Base-by-base conservation (phyloP, 345 rosid species). In the Nephelium lappaceum region DNA sequence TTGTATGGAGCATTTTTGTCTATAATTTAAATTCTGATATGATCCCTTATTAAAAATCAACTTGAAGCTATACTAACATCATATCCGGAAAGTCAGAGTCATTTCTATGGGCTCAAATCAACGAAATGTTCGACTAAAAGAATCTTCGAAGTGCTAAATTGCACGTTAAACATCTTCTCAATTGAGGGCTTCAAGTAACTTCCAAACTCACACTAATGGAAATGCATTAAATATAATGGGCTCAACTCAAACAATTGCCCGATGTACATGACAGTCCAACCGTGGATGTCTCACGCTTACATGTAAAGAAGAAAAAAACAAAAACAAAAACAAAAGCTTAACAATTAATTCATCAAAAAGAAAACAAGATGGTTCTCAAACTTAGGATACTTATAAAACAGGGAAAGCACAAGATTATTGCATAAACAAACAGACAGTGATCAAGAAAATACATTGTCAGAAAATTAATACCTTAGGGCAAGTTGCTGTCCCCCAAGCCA, bases 401-500 rank as follows among this genome's bases (percentile, higher is more conserved):
- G 16, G 19, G 31, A 19, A 72, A 0, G 7, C 47, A 18, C 36
- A 71, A 49, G 39, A 51, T 4, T n/a, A 73, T 11, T 6, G n/a
- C 8, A 8, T 11, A 60, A 73, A 41, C 51, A 11, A 39, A 73
- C 12, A 24, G 51, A 24, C 27, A 38, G n/a, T 43, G 12, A 73
- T 45, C 23, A 23, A 69, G 47, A 66, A 78, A 74, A 78, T 15
- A 61, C 11, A 23, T 42, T 53, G 53, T 58, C 0, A 31, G 36
- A 43, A 75, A 74, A 81, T 31, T 19, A 78, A 36, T 87, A 95
- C 98, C 97, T 91, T 95, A 6, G 98, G 98, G 84, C 98, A 95
- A 78, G 98, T 90, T 80, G 92, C 90, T 60, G 94, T 95, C 23
- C 98, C 98, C 98, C 98, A 95, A 65, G 97, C 97, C 98, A 95